These are phyloP conservation scores for Grosmannia serpens DNA, from an alignment of 2,329 filamentous ascomycete genomes.

Conservation along the genomic window DNA sequence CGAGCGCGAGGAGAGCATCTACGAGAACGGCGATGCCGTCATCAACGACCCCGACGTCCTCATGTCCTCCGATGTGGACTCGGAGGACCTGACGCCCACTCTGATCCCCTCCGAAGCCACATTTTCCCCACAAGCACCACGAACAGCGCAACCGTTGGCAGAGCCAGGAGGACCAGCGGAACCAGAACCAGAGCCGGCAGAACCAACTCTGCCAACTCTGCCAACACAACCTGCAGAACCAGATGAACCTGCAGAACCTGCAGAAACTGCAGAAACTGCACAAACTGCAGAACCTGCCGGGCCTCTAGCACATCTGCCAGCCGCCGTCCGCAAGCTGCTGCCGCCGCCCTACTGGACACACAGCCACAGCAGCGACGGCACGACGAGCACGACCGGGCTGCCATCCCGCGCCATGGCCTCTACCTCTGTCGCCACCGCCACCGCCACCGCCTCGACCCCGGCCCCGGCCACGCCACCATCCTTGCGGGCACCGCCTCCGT, in stretches of 20 bases:
- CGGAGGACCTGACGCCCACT: not conserved
- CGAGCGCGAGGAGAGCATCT: not conserved
- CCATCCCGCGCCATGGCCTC: not conserved
- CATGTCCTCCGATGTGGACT: not conserved
- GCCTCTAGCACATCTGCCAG: not conserved
- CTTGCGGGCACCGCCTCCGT: not conserved
- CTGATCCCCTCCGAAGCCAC: too few relatives aligned
- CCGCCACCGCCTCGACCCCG: not conserved
- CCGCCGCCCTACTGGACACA: slow-evolving; percentile 12
- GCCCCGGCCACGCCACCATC: not conserved
- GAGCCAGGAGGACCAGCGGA: too few relatives aligned
- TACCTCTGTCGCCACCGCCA: not conserved
- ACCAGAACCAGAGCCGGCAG: too few relatives aligned
- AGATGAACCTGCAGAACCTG: too few relatives aligned
- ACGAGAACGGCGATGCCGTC: not conserved
- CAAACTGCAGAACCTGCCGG: not conserved
- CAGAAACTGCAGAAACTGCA: too few relatives aligned
- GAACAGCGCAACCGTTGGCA: too few relatives aligned
- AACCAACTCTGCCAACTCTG: too few relatives aligned
- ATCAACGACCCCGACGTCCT: not conserved
- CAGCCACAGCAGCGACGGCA: not conserved
- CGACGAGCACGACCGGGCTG: not conserved
- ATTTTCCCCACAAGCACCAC: too few relatives aligned
- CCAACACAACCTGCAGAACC: too few relatives aligned
- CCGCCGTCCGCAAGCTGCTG: not conserved